Base-by-base conservation (phyloP, 805 yeast species). In the Hanseniaspora nectarophila region DNA sequence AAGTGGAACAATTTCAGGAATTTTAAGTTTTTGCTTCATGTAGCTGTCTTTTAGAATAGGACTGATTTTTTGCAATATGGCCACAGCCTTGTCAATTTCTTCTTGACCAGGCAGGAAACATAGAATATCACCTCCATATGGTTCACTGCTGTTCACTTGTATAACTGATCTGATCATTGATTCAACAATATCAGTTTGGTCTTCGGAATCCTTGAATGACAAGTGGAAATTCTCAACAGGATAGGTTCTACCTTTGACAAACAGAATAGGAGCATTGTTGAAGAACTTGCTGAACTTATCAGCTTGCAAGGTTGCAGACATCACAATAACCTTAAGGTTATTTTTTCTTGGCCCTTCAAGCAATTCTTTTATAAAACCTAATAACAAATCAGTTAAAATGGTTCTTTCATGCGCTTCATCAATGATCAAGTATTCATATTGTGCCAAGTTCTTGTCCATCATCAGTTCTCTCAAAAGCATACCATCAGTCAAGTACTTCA, bases 321-420 rank as follows among this genome's bases (percentile, higher is more conserved):
- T 94, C 57, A 92, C 77, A 5, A 92, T 77, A 34, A 88, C 72
- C 59, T 79, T 75, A 57, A 92, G 73, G 40, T 75, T 75, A 16
- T 78, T 67, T 51, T 82, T 71, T 43, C 74, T 71, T 8, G 62
- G 61, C 2, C 44, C 46, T 10, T 23, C 20, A 10, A 83, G 60
- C 35, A 92, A 68, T 38, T 78, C 76, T 62, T 88, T 89, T 57
- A 92, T 70, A 60, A 92, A 85, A 2, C 97, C 98, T 70, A 92
- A 73, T 18, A 92, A 72, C 58, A 92, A 69, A 69, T 92, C 98
- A 0, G 97, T 88, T 45, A 89, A 68, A 1, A 92, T 83, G 0
- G 97, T 90, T 63, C 98, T 76, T 70, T 92, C 98, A 70, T 92
- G 98, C 2, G 97, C 98, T 70, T 92, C 98, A 72, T 92, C 98